Evolutionary conservation across 805 yeast species (phyloP).

Genomic region (Sugiyamaella valdiviana): DNA sequence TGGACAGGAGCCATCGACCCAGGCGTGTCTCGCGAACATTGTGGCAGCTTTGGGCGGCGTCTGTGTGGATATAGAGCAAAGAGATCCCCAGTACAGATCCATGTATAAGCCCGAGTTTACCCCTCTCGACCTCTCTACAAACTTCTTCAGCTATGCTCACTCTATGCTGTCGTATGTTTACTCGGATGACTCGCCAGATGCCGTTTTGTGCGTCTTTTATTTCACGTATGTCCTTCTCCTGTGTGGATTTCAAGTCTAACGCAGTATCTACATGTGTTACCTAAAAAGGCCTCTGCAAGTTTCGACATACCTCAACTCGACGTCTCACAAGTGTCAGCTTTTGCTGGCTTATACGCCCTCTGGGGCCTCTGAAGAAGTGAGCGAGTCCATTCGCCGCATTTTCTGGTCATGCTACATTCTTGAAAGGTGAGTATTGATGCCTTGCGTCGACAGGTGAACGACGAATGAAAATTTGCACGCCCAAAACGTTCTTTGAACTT

Average conservation of each 20-base stretch:
- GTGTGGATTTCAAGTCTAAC: neutral
- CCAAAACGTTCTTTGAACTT: neutral
- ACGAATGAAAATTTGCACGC: too few relatives aligned
- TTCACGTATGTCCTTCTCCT: constrained; percentile 5
- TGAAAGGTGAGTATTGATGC: constrained; percentile 7
- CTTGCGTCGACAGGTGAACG: too few relatives aligned
- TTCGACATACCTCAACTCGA: constrained; percentile 9
- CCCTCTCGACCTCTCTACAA: neutral
- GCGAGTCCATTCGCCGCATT: constrained; percentile 10
- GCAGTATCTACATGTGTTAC: constrained; percentile 11
- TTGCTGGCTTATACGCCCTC: constrained; percentile 6
- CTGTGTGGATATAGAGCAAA: constrained; percentile 5
- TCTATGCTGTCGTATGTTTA: constrained; percentile 5
- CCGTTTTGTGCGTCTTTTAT: constrained; percentile 12
- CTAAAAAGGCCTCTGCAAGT: constrained; percentile 13
- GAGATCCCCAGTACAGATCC: neutral
- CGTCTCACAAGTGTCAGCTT: constrained; percentile 11
- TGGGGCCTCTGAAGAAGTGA: constrained; percentile 1
- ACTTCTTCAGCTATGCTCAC: constrained; percentile 4
- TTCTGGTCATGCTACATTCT: constrained; percentile 14
- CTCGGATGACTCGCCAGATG: constrained; percentile 4
- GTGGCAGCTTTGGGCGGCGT: constrained; percentile 10
- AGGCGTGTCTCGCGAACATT: constrained; percentile 4
- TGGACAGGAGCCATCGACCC: neutral
- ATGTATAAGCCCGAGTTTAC: neutral